phyloP scores from a whole-genome alignment of 2,329 filamentous ascomycete species.

The Ilyonectria robusta region DNA sequence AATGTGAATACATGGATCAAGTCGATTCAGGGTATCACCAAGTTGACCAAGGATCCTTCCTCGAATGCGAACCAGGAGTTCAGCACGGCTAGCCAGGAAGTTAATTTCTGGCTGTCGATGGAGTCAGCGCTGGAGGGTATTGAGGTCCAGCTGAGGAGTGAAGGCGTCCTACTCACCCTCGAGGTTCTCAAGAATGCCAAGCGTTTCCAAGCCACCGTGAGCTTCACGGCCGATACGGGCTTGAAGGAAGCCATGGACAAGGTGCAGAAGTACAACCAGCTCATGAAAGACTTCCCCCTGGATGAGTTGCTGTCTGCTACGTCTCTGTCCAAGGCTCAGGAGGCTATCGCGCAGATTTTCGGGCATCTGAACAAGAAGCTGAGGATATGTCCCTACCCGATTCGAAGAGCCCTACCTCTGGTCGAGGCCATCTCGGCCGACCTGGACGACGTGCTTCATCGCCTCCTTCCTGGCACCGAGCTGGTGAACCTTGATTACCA shows the following conservation, averaged over 20 bases:
- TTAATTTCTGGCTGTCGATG: conserved; percentile 99
- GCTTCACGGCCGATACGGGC: conserved; percentile 95
- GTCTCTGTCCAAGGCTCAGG: conserved; percentile 88
- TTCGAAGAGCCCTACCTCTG: conserved; percentile 90
- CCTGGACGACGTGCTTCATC: conserved; percentile 87
- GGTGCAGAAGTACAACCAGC: conserved; percentile 98
- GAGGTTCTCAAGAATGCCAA: conserved; percentile 98
- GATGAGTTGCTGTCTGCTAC: conserved; percentile 95
- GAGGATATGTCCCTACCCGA: conserved; percentile 95
- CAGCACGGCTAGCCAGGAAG: conserved; percentile 91
- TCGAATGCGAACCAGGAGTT: conserved; percentile 69
- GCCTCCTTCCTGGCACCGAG: conserved; percentile 86
- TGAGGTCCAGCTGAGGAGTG: conserved; percentile 87
- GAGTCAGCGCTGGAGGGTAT: conserved; percentile 94
- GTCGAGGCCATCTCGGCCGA: conserved; percentile 97
- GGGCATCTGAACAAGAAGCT: conserved; percentile 97
- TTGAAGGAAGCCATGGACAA: conserved; percentile 96
- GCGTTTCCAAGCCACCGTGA: conserved; percentile 96
- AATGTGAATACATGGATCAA: conserved; percentile 99
- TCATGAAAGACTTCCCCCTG: conserved; percentile 98
- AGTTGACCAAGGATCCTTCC: conserved; percentile 87
- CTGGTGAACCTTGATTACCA: conserved; percentile 93
- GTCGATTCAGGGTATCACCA: conserved; percentile 96
- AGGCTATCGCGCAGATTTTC: conserved; percentile 92
- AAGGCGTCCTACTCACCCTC: conserved; percentile 91